A percentile compares a stretch with the other conserved stretches of the same genome.
Conservation (phyloP, 495 filamentous ascomycete genomes). For the Hyaloscypha finlandica region DNA sequence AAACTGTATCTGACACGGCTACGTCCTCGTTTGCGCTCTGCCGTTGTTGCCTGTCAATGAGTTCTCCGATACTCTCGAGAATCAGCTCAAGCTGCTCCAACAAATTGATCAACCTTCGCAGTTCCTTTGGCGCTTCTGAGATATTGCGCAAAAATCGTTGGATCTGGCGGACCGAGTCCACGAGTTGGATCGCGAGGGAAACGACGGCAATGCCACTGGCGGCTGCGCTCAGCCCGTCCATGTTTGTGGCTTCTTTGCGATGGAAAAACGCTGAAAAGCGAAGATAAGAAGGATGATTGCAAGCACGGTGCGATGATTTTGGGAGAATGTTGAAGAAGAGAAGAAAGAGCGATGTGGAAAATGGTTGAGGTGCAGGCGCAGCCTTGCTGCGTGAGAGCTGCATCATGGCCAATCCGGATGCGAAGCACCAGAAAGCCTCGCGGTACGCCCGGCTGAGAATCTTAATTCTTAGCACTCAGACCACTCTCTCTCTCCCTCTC, state of each 20-base stretch:
- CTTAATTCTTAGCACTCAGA: too few species aligned
- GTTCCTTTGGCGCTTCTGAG: slow-evolving; percentile 36
- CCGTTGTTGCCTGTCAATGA: slow-evolving; percentile 1
- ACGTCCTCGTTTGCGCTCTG: background rate
- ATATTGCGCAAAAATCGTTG: slow-evolving; percentile 37
- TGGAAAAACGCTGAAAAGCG: background rate
- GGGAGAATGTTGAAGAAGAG: too few species aligned
- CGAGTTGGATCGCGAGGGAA: slow-evolving; percentile 35
- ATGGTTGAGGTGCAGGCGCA: too few species aligned
- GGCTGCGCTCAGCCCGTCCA: slow-evolving; percentile 39
- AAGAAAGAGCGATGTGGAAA: background rate
- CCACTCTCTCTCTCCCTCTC: too few species aligned
- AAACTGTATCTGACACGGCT: background rate
- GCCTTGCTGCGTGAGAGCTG: too few species aligned
- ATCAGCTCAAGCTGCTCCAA: slow-evolving; percentile 37
- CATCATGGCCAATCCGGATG: too few species aligned
- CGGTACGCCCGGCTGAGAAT: too few species aligned
- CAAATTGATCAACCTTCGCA: slow-evolving; percentile 35
- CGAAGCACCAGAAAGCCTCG: too few species aligned
- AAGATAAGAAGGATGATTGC: too few species aligned
- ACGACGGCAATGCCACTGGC: slow-evolving; percentile 41
- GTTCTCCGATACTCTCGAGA: slow-evolving; percentile 22
- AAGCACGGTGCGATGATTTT: too few species aligned
- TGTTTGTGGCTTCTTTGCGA: slow-evolving; percentile 17
- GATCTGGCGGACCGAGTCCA: slow-evolving; percentile 35